Base-by-base conservation (phyloP, 2,329 filamentous ascomycete genomes). In the Ceratocystis huliohia region DNA sequence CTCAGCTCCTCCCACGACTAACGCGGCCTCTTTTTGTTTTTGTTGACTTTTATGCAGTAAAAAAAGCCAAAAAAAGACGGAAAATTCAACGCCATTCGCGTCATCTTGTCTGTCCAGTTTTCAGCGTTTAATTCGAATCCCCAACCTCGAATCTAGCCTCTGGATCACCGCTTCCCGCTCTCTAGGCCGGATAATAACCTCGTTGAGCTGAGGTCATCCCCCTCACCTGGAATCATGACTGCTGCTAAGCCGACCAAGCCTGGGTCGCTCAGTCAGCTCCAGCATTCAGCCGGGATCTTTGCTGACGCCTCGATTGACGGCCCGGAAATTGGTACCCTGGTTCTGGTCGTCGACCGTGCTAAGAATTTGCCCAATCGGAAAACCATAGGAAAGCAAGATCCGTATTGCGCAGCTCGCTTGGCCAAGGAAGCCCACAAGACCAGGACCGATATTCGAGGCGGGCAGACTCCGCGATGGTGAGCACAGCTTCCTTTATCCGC, bases 381-480 rank as follows among this genome's bases (percentile, higher is more conserved):
- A 80, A 94, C 91, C 5, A 96, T 99, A 80, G 94, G 94, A 66
- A 99, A 99, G 78, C 94, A 99, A 78, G 92, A 97, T 74, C 93
- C 94, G 0, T 99, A 97, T 76, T 96, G 92, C 76, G 94, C 94
- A 46, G 92, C 91, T 41, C 83, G 94, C 65, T 78, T 99, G 59
- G 94, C 93, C 44, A 99, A 99, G 76, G 92, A 97, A 77, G 94
- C 94, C 61, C 96, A 95, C 79, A 96, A 96, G 81, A 99, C 94
- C 2, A 88, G 88, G 50, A 96, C 93, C 3, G 94, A 99, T 76
- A 86, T 93, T 71, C 84, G 94, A 73, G 94, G 94, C 70, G 94
- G 94, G 53, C 94, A 99, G 77, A 97, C 94, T 48, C 94, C 94
- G 6, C 87, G 84, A 82, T 99, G 94, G 94, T 96, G 84, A 70